Base-by-base conservation (phyloP, 1,284 basidiomycete species). In the Papiliotrema laurentii region DNA sequence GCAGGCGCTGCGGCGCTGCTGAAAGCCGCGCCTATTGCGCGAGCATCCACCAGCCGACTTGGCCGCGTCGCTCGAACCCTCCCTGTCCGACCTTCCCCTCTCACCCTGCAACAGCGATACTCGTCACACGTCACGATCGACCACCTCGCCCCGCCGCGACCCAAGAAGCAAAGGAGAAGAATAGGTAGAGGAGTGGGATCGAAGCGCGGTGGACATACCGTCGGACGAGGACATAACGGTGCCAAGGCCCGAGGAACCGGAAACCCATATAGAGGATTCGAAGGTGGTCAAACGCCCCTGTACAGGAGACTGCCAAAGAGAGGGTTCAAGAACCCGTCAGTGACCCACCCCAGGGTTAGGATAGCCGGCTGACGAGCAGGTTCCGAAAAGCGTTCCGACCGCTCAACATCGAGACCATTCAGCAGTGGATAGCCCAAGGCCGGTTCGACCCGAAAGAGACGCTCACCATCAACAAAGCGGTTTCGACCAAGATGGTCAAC, bases 211-310 rank as follows among this genome's bases (percentile, higher is more conserved):
- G 86, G 90, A 50, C 47, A 49, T 21, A 97, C 92, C 0, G 85
- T 92, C 4, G 91, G 91, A 55, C 82, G 90, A 48, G 94, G 94
- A 76, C 83, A 90, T 74, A 99, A 99, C 68, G 94, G 94, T 63
- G 92, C 96, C 72, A 94, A 93, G 54, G 86, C 93, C 37, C 83
- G 94, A 49, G 93, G 94, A 5, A 86, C 89, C 61, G 89, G 91
- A n/a, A 88, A 83, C 64, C 83, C 90, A 24, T 83, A 81, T 58
- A 79, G 83, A 26, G 84, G 85, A 5, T 98, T 97, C 60, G 93
- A 96, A 72, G 94, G 94, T 66, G 94, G 94, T 58, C 94, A 97
- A 73, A 97, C 92, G 21, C 89, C 94, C 6, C 82, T 98, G 50
- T 85, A 85, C n/a, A 85, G 91, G 59, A 77, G 85, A 40, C 89